Base-by-base conservation (phyloP, 73 alveolate species). In the Paramecium sexaurelia region DNA sequence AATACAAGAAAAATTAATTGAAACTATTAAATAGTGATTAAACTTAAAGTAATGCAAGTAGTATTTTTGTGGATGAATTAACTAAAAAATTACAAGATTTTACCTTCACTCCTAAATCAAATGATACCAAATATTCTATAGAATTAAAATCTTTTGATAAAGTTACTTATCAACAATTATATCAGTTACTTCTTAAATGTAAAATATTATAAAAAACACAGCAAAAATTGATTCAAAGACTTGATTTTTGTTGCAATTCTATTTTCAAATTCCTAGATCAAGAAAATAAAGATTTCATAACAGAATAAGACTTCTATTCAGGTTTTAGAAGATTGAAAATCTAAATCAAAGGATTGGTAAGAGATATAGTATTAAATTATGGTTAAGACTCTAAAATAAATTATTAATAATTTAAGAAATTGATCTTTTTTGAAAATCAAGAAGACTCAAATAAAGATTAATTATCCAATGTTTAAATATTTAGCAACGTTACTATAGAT, bases 41-140 rank as follows among this genome's bases (percentile, higher is more conserved):
- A 61, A 61, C 83, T 29, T 24, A 29, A 26, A 61, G 83, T 29
- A 61, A 61, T 61, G 83, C 83, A 7, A 61, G 83, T 24, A 61
- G 83, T 24, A 3, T 61, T 61, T 61, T 61, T 29, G 83, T 61
- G 3, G 83, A 61, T 61, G 43, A 32, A 61, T 29, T 61, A 29
- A 32, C 83, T 1, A 61, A 26, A 29, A 32, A 61, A 29, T 32
- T 61, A 29, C 26, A 61, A 11, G 83, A 61, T 61, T 22, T 61
- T 61, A 29, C 39, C 6, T 32, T 61, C 7, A 61, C 83, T 29
- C 83, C 83, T 13, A 29, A 61, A 61, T 17, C 67, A 5, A 61
- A 61, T 26, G 83, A 61, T 61, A 56, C 33, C 13, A 56, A 56
- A 15, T 61, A 6, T 11, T 29, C 11, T 26, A 61, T 61, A 61